Evolutionary conservation across 129 eudicot species (phyloP).

Genomic region (Pittosporum tobira): DNA sequence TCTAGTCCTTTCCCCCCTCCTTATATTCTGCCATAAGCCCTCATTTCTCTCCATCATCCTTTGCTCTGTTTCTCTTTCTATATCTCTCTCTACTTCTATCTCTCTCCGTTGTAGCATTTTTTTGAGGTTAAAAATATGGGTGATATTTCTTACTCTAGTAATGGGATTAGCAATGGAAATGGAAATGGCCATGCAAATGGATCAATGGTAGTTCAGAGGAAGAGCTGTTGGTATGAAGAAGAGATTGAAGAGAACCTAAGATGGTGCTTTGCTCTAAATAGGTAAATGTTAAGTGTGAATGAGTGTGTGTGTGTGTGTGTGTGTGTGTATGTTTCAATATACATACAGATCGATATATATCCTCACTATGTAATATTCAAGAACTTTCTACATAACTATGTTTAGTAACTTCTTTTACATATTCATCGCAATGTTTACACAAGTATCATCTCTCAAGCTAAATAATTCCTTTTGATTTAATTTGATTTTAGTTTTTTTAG

Average conservation of each 20-base stretch:
- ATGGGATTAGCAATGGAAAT: slow-evolving; percentile 22
- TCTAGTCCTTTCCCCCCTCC: neutral
- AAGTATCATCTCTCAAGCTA: too few relatives aligned
- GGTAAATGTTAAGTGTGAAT: slow-evolving; percentile 23
- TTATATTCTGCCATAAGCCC: slow-evolving; percentile 19
- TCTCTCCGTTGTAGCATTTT: neutral
- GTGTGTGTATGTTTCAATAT: too few relatives aligned
- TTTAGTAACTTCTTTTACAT: too few relatives aligned
- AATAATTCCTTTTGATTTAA: too few relatives aligned
- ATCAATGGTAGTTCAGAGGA: slow-evolving; percentile 38
- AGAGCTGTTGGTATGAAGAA: slow-evolving; percentile 90
- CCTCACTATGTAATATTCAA: too few relatives aligned
- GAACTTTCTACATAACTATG: too few relatives aligned
- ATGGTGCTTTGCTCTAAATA: slow-evolving; percentile 76
- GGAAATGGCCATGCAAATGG: slow-evolving; percentile 23
- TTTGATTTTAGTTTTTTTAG: too few relatives aligned
- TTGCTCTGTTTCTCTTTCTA: slow-evolving; percentile 14
- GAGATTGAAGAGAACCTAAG: slow-evolving; percentile 68
- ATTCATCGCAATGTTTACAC: too few relatives aligned
- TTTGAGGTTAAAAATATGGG: slow-evolving; percentile 39
- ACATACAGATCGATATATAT: too few relatives aligned
- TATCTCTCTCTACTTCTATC: neutral
- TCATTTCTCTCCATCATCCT: slow-evolving; percentile 6
- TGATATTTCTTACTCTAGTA: slow-evolving; percentile 44
- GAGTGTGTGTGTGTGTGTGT: too few relatives aligned